Percentiles rank a stretch among this genome's conserved stretches.
Evolutionary conservation across 352 stramenopile species (phyloP).

Genomic region (Pythium pectinolyticum): DNA sequence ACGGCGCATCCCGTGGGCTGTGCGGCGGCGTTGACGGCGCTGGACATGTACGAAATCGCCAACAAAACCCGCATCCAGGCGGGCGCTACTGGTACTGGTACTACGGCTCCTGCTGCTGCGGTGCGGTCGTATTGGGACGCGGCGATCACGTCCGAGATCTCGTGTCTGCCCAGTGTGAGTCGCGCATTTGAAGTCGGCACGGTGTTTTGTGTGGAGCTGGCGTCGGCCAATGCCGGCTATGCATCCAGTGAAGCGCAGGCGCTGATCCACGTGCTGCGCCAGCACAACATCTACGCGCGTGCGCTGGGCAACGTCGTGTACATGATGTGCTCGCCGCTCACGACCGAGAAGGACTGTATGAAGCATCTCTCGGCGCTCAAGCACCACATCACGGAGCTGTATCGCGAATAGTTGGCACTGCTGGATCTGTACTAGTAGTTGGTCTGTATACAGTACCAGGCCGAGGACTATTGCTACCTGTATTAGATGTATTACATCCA

Average conservation of each 20-base stretch:
- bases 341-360: conserved; percentile 57
- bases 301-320: conserved; percentile 84
- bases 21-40: conserved; percentile 81
- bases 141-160: conserved; percentile 46
- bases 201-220: conserved; percentile 72
- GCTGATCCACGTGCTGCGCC: conserved; percentile 59
- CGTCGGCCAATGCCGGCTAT: conserved; percentile 60
- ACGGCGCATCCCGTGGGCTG: conserved; percentile 90
- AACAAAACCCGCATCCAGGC: too few relatives aligned
- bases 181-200: conserved; percentile 79
- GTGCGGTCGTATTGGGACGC: conserved; percentile 66
- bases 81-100: conserved; percentile 25
- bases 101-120: background rate
- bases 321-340: conserved; percentile 84
- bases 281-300: conserved; percentile 74
- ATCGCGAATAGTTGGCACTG: conserved; percentile 26
- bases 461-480: too few relatives aligned
- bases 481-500: too few relatives aligned
- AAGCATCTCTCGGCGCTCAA: conserved; percentile 56
- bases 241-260: conserved; percentile 60
- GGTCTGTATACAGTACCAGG: too few relatives aligned
- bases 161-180: conserved; percentile 45
- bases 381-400: conserved; percentile 44
- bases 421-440: too few relatives aligned
- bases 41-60: conserved; percentile 87